Percentiles rank a stretch among this genome's conserved stretches.
phyloP scores from a whole-genome alignment of 1,284 basidiomycete species.

The Agroathelia rolfsii region DNA sequence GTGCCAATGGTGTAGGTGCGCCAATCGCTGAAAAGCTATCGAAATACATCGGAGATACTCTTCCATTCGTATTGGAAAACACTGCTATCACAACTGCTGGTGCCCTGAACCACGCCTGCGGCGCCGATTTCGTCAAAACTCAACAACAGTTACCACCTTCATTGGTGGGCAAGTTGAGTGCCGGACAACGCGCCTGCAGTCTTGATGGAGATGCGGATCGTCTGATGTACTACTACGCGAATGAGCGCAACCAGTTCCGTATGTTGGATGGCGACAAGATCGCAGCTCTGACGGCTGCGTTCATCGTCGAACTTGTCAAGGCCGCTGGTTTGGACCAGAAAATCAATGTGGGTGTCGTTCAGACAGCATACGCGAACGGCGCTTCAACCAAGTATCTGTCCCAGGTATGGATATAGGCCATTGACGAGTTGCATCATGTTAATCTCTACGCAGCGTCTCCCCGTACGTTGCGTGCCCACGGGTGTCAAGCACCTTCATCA shows the following conservation, averaged over 20 bases:
- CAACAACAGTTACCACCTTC: conserved; percentile 76
- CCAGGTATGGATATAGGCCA: conserved; percentile 39
- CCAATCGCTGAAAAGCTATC: conserved; percentile 54
- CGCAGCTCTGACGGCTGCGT: conserved; percentile 86
- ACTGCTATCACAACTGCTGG: conserved; percentile 57
- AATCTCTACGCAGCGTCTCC: conserved; percentile 54
- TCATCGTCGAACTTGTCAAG: conserved; percentile 86
- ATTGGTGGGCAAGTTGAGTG: conserved; percentile 46
- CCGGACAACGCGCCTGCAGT: conserved; percentile 80
- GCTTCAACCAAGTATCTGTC: conserved; percentile 89
- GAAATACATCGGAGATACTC: conserved; percentile 42
- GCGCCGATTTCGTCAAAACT: conserved; percentile 97
- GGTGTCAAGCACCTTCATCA: conserved; percentile 99
- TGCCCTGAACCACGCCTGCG: conserved; percentile 80
- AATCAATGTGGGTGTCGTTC: conserved; percentile 86
- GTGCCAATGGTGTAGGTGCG: conserved; percentile 95
- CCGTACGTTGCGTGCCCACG: conserved; percentile 92
- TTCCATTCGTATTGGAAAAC: conserved; percentile 59
- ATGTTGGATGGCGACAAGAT: conserved; percentile 99
- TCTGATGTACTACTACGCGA: conserved; percentile 89
- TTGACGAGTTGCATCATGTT: conserved; percentile 4
- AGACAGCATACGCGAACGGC: conserved; percentile 98
- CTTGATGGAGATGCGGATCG: conserved; percentile 98
- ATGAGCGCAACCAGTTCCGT: conserved; percentile 71
- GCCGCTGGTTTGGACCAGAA: conserved; percentile 66